These are phyloP conservation scores for Zasmidium citrigriseum DNA, from an alignment of 2,329 filamentous ascomycete genomes.

Conservation along the genomic window DNA sequence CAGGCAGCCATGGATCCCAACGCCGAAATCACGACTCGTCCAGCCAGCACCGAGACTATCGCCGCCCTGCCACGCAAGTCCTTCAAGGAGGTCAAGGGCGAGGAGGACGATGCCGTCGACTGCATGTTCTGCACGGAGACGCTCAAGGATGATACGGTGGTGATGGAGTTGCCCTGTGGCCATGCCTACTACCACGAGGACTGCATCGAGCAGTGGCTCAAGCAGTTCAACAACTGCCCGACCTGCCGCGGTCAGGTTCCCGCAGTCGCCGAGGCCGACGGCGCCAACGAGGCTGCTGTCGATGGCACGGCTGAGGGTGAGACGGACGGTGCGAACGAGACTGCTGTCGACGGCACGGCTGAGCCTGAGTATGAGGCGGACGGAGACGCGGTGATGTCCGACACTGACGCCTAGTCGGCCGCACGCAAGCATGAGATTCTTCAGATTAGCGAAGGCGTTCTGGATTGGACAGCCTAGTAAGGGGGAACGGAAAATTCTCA, in stretches of 20 bases:
- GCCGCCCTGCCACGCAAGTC: conserved; percentile 19
- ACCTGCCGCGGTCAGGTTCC: conserved; percentile 22
- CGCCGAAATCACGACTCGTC: conserved; percentile 10
- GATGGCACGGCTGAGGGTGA: no score
- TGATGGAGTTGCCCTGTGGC: conserved; percentile 25
- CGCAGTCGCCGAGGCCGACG: not conserved
- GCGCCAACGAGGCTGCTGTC: not conserved
- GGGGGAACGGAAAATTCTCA: not conserved
- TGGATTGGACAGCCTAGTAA: not conserved
- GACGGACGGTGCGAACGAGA: no score
- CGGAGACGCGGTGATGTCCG: conserved; percentile 4
- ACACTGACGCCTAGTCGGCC: not conserved
- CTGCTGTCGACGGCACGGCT: not conserved
- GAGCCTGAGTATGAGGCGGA: not conserved
- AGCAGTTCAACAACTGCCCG: conserved; percentile 24
- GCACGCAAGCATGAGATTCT: not conserved
- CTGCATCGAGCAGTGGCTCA: conserved; percentile 28
- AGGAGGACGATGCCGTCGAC: conserved; percentile 7
- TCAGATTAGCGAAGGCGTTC: not conserved
- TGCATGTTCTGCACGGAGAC: conserved; percentile 22
- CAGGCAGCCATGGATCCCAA: conserved; percentile 29
- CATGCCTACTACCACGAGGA: conserved; percentile 22
- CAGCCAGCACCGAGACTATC: conserved; percentile 22
- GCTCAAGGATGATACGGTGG: conserved; percentile 15
- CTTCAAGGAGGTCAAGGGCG: conserved; percentile 12